Base-by-base conservation (phyloP, 768 basidiomycete species). In the Podaxis sp. region DNA sequence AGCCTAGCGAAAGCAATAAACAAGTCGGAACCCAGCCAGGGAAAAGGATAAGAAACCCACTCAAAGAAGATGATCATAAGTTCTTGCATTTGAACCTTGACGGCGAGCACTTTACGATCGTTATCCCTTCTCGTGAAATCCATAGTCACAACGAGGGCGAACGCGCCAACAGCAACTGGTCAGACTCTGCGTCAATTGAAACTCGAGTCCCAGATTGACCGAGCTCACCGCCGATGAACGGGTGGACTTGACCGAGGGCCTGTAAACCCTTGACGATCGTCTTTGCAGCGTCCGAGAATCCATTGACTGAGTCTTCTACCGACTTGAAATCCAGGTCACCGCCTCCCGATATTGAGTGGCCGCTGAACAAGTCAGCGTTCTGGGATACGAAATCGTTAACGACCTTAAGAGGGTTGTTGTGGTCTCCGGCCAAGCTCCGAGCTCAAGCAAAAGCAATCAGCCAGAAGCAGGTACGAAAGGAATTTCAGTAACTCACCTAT, bases 101-200 rank as follows among this genome's bases (percentile, higher is more conserved):
- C 68, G 3, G 73, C 68, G 1, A 76, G 61, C 7, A 83, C 73
- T 61, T 80, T 81, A 58, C 74, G 76, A 59, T 84, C 78, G 56
- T 85, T 84, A 21, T 82, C 80, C n/a, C 78, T 70, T 35, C 82
- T 72, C 4, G 77, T 77, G 53, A 78, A 59, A 54, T 83, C 81
- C 42, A 84, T 70, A 14, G 75, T 74, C 35, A 81, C 73, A 2
- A 80, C 79, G 0, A 80, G 71, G 47, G 77, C 73, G 67, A 84
- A 84, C 1, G 82, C 81, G 7, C 75, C 64, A 18, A 83, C 78
- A 27, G 76, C 80, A 44, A 80, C 83, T 60, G 18, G 7, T 23
- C 27, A 16, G 25, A 14, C 18, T 14, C 1, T 16, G 35, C 5
- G 25, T 52, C 69, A 51, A 3, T 46, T 5, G 4, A 16, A n/a